Conservation (phyloP, 768 basidiomycete genomes). For the Pisolithus albus region DNA sequence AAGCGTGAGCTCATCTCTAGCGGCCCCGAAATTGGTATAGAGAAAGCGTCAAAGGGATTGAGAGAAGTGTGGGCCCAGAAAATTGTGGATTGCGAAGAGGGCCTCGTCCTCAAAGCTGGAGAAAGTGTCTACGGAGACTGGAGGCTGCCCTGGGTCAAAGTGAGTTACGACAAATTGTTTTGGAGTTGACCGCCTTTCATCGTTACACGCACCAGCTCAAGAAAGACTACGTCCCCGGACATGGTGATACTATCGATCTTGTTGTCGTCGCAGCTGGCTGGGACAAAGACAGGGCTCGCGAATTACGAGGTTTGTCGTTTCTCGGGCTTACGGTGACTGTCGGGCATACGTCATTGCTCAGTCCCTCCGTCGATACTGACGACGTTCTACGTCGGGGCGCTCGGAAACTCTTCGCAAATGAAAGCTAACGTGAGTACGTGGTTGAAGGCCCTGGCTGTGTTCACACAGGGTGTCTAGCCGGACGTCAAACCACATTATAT, state of each 20-base stretch:
- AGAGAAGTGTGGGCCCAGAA: conserved; percentile 41
- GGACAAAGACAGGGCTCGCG: conserved; percentile 73
- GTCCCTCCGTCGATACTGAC: conserved; percentile 69
- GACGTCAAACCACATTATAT: conserved; percentile 52
- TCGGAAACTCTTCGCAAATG: conserved; percentile 44
- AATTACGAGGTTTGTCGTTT: conserved; percentile 54
- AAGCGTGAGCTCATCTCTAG: conserved; percentile 40
- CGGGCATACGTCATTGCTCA: conserved; percentile 19
- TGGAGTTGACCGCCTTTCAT: too few species aligned
- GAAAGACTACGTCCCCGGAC: conserved; percentile 80
- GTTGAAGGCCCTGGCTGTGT: not conserved
- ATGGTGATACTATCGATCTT: conserved; percentile 78
- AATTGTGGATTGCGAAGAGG: conserved; percentile 54
- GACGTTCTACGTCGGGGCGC: conserved; percentile 72
- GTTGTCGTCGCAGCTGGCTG: conserved; percentile 71
- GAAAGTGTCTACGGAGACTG: conserved; percentile 61
- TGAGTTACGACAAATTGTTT: conserved; percentile 21
- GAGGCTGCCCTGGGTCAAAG: conserved; percentile 74
- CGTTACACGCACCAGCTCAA: too few species aligned
- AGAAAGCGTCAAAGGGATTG: conserved; percentile 24
- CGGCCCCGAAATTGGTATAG: conserved; percentile 6
- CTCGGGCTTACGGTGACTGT: conserved; percentile 1
- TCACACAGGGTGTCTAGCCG: conserved; percentile 27
- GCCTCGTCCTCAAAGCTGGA: conserved; percentile 72
- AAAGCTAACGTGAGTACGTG: conserved; percentile 31